Percentiles rank a stretch among this genome's conserved stretches.
These are phyloP conservation scores for Coffea eugenioides DNA, from an alignment of 257 asterid genomes.

Conservation along the genomic window DNA sequence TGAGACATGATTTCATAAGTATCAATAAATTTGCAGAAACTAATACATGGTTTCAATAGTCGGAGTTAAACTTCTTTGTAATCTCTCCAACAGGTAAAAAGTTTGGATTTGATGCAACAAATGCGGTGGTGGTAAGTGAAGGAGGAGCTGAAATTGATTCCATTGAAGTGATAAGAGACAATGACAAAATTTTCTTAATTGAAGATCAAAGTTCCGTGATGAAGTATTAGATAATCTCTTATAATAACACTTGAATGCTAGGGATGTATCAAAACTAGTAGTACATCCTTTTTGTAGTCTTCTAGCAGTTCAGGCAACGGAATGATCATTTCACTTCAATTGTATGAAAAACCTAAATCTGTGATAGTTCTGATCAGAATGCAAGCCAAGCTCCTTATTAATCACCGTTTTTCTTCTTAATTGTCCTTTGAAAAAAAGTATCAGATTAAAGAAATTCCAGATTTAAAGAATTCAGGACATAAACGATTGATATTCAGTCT, in stretches of 20 bases:
- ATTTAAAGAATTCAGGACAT: neutral
- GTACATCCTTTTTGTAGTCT: neutral
- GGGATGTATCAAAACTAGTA: neutral
- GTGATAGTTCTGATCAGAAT: neutral
- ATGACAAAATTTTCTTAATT: constrained; percentile 46
- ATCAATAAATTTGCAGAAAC: neutral
- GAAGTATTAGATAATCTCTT: neutral
- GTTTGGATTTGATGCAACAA: constrained; percentile 74
- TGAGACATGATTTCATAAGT: neutral
- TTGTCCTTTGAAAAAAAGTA: neutral
- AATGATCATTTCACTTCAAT: neutral
- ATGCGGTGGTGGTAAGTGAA: constrained; percentile 56
- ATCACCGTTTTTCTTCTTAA: neutral
- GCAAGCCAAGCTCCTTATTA: neutral
- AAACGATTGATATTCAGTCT: neutral
- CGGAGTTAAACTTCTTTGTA: neutral
- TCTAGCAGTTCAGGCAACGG: neutral
- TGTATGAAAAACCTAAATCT: neutral
- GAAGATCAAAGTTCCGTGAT: constrained; percentile 3
- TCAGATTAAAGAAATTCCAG: neutral
- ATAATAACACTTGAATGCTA: neutral
- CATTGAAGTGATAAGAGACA: constrained; percentile 86
- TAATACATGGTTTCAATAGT: neutral
- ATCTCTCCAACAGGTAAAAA: constrained; percentile 56
- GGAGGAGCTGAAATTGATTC: constrained; percentile 85